A percentile compares a stretch with the other conserved stretches of the same genome.
Conservation (phyloP, 208 protist species). For the Wallacemonas sp. region DNA sequence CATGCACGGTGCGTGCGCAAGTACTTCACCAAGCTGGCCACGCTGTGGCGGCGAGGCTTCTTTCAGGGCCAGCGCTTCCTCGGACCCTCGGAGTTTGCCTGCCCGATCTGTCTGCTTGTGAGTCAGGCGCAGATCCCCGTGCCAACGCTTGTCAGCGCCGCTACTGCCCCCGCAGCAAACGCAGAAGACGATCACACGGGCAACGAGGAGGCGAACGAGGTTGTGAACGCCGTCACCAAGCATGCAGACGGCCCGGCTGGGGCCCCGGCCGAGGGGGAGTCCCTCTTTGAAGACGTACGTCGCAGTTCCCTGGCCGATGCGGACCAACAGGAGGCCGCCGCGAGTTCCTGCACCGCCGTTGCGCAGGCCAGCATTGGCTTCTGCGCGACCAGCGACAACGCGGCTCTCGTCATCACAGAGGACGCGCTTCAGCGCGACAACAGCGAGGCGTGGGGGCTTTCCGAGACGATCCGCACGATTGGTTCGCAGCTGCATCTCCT, state of each 20-base stretch:
- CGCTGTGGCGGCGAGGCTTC: constrained; percentile 32
- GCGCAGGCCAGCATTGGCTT: constrained; percentile 51
- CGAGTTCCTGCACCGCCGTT: constrained; percentile 36
- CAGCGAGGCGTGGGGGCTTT: constrained; percentile 41
- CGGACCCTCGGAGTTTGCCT: constrained; percentile 54
- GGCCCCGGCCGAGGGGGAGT: neutral
- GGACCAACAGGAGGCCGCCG: constrained; percentile 13
- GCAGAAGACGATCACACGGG: neutral
- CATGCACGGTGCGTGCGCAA: constrained; percentile 40
- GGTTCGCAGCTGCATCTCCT: constrained; percentile 38
- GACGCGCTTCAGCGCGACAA: constrained; percentile 46
- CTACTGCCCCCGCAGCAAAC: neutral
- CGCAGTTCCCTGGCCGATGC: constrained; percentile 14
- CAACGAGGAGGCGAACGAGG: neutral
- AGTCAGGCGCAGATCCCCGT: constrained; percentile 58
- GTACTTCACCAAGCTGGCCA: constrained; percentile 41
- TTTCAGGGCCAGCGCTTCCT: constrained; percentile 47
- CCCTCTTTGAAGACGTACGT: constrained; percentile 49
- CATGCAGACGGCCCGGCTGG: neutral
- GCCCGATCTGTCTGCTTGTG: constrained; percentile 72
- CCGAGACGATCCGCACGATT: constrained; percentile 59
- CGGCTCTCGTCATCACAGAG: constrained; percentile 26
- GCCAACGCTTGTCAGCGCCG: constrained; percentile 30
- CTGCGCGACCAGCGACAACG: constrained; percentile 24
- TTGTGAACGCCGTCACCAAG: neutral